phyloP scores from a whole-genome alignment of 2,329 filamentous ascomycete species.

The Aspergillus hortae region DNA sequence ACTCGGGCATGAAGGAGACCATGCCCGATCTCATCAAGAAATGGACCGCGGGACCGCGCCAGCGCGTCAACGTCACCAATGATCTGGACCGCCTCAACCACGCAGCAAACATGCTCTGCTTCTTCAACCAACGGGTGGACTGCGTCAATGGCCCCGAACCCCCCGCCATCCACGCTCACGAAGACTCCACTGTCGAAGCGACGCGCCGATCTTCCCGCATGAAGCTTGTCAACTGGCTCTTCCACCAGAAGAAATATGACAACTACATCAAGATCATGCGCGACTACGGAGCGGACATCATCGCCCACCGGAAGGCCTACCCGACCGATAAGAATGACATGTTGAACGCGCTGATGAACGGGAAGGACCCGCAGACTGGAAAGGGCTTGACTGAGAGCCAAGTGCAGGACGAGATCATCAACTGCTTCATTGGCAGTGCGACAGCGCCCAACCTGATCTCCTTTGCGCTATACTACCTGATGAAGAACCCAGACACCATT shows the following conservation, averaged over 20 bases:
- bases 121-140: conserved; percentile 52
- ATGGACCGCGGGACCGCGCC: conserved; percentile 45
- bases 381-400: conserved; percentile 55
- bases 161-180: conserved; percentile 53
- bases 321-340: conserved; percentile 58
- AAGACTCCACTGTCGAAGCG: conserved; percentile 54
- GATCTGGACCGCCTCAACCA: conserved; percentile 55
- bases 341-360: conserved; percentile 57
- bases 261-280: conserved; percentile 54
- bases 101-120: conserved; percentile 48
- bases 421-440: conserved; percentile 64
- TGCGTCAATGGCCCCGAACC: conserved; percentile 47
- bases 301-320: conserved; percentile 53
- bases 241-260: conserved; percentile 54
- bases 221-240: conserved; percentile 50
- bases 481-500: conserved; percentile 60
- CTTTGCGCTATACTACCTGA: conserved; percentile 62
- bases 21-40: conserved; percentile 49
- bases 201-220: conserved; percentile 54
- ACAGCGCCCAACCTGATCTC: conserved; percentile 66
- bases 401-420: conserved; percentile 66
- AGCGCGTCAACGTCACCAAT: conserved; percentile 44
- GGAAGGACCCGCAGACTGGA: conserved; percentile 60
- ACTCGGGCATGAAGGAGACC: conserved; percentile 50
- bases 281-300: conserved; percentile 53